Conservation (phyloP, 768 basidiomycete species). For the Leccinellum albellum region DNA sequence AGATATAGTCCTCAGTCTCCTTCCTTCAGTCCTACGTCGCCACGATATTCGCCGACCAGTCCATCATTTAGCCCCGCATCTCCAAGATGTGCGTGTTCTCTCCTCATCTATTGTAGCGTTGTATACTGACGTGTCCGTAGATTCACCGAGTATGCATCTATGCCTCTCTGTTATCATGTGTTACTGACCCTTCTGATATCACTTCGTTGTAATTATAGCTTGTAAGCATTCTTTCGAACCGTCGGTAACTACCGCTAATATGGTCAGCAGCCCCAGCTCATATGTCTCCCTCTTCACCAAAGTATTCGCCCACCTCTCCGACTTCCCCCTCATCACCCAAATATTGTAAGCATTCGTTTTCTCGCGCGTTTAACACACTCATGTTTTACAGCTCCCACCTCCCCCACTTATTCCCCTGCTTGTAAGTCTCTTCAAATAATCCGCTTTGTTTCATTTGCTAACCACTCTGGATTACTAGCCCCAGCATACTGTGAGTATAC, state of each 20-base stretch:
- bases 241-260: slow-evolving; percentile 2
- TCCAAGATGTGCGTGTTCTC: slow-evolving; percentile 66
- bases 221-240: slow-evolving; percentile 44
- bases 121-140: slow-evolving; percentile 33
- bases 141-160: slow-evolving; percentile 72
- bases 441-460: slow-evolving; percentile 1
- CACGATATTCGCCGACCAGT: slow-evolving; percentile 84
- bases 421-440: slow-evolving; percentile 48
- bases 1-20: slow-evolving; percentile 87
- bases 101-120: neutral
- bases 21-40: slow-evolving; percentile 86
- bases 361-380: slow-evolving; percentile 2
- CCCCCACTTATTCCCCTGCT: slow-evolving; percentile 83
- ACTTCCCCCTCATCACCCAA: slow-evolving; percentile 88
- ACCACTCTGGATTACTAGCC: slow-evolving; percentile 37
- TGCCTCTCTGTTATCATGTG: neutral
- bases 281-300: slow-evolving; percentile 86
- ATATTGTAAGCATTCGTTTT: slow-evolving; percentile 60
- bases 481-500: slow-evolving; percentile 71
- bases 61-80: slow-evolving; percentile 93
- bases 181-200: slow-evolving; percentile 22
- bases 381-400: slow-evolving; percentile 64
- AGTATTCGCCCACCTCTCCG: slow-evolving; percentile 92
- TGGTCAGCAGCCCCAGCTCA: slow-evolving; percentile 61
- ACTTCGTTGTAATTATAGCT: slow-evolving; percentile 38